Evolutionary conservation across 2,329 filamentous ascomycete species (phyloP).

Genomic region (Aspergillus clavatus): DNA sequence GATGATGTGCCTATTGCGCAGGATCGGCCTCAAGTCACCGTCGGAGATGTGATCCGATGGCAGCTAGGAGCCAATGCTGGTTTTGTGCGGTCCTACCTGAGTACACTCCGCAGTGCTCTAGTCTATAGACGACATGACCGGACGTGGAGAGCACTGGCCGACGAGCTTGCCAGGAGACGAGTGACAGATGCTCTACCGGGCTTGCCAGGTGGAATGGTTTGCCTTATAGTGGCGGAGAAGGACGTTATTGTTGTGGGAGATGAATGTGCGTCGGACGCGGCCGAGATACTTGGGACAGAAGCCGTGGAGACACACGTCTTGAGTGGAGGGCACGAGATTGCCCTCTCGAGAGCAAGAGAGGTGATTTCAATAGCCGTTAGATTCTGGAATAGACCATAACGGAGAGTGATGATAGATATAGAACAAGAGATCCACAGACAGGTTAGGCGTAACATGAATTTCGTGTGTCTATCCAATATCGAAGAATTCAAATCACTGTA

Average conservation of each 20-base stretch:
- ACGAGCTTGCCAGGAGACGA: slow-evolving; percentile 2
- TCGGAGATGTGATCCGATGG: slow-evolving; percentile 5
- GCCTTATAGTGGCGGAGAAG: slow-evolving; percentile 1
- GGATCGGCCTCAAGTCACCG: slow-evolving; percentile 4
- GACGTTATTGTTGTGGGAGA: slow-evolving; percentile 4
- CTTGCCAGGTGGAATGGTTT: background rate
- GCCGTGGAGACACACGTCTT: background rate
- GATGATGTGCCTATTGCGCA: slow-evolving; percentile 3
- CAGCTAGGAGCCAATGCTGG: slow-evolving; percentile 1
- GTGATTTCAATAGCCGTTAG: slow-evolving; percentile 1
- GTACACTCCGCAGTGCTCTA: slow-evolving; percentile 1
- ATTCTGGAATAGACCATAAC: background rate
- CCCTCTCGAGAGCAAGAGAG: slow-evolving; percentile 1
- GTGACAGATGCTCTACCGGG: background rate
- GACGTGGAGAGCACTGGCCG: slow-evolving; percentile 1
- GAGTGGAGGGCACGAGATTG: slow-evolving; percentile 3
- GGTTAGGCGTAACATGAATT: background rate
- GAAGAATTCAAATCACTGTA: background rate
- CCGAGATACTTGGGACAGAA: background rate
- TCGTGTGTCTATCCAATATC: background rate
- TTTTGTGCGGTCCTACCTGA: slow-evolving; percentile 2
- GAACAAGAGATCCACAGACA: background rate
- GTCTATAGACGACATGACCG: slow-evolving; percentile 2
- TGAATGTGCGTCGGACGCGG: slow-evolving; percentile 1
- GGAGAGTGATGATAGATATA: background rate